Conservation (phyloP, 495 filamentous ascomycete genomes). For the Cladorrhinum samala region DNA sequence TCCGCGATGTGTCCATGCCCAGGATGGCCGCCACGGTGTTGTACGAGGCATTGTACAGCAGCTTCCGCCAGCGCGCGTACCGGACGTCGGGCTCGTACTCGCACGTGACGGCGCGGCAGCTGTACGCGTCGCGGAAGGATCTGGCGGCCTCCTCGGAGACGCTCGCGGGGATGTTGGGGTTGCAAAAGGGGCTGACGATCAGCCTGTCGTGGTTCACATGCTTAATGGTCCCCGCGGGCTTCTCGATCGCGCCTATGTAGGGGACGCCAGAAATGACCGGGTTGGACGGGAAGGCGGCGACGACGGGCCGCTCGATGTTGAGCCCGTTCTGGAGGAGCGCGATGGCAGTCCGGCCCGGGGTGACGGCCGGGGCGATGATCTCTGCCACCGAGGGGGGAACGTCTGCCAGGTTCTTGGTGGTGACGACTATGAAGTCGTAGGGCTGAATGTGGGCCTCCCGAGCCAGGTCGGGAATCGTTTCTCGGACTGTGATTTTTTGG, state of each 20-base stretch:
- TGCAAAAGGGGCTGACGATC: slow-evolving; percentile 41
- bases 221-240: slow-evolving; percentile 35
- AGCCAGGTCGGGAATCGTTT: slow-evolving; percentile 36
- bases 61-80: slow-evolving; percentile 43
- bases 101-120: slow-evolving; percentile 19
- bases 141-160: slow-evolving; percentile 23
- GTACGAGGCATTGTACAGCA: slow-evolving; percentile 45
- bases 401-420: slow-evolving; percentile 47
- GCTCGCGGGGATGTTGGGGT: slow-evolving; percentile 12
- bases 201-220: slow-evolving; percentile 39
- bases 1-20: slow-evolving; percentile 39
- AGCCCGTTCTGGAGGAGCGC: slow-evolving; percentile 59
- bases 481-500: slow-evolving; percentile 19
- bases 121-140: slow-evolving; percentile 38
- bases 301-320: slow-evolving; percentile 54
- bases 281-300: slow-evolving; percentile 45
- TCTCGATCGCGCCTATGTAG: slow-evolving; percentile 46
- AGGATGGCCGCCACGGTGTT: slow-evolving; percentile 44
- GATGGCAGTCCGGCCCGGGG: slow-evolving; percentile 43
- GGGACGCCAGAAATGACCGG: slow-evolving; percentile 47
- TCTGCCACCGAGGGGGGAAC: slow-evolving; percentile 28
- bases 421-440: slow-evolving; percentile 49
- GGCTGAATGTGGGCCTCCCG: slow-evolving; percentile 13
- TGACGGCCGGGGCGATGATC: slow-evolving; percentile 45
- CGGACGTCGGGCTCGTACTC: slow-evolving; percentile 31